Base-by-base conservation (phyloP, 345 rosid species). In the Linum usitatissimum region DNA sequence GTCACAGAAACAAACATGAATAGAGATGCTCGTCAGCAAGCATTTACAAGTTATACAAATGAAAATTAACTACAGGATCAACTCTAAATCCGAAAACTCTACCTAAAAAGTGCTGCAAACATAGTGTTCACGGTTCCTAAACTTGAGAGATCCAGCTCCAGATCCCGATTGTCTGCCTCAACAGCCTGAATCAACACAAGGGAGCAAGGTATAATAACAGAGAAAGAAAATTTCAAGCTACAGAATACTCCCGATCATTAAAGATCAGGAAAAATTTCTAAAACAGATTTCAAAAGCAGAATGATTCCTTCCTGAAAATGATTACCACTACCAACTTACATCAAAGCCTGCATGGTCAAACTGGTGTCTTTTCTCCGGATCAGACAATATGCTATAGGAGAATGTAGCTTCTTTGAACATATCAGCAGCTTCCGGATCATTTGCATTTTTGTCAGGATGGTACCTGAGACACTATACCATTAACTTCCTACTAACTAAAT, bases 361-460 rank as follows among this genome's bases (percentile, higher is more conserved):
- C 66, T 88, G 96, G 61, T 82, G 85, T 6, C 97, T 74, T 71
- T 85, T 94, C 66, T 87, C 95, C 6, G 96, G 81, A 77, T 94
- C 92, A 75, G 97, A 88, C 75, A 94, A 80, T 57, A 94, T 86
- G 71, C 82, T 90, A 68, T 90, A 86, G 0, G 99, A 84, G 78
- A 90, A 94, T 2, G 97, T 94, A 65, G 79, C 97, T 79, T 94
- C 99, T 68, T 90, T 86, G 73, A 90, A 94, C 84, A 84, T 81
- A 70, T 94, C 93, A 18, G 97, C 86, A 61, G 97, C 96, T 71
- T 84, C 62, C 38, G 97, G 89, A 67, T 94, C 95, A 79, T 94
- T 90, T 39, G 85, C 86, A 73, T 87, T 94, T 79, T 94, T 90
- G 85, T 90, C 99, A 69, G 97, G 99, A 82, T 90, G 97, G 64